Evolutionary conservation across 768 basidiomycete genomes (phyloP).

Genomic region (Tylopilus sp.): DNA sequence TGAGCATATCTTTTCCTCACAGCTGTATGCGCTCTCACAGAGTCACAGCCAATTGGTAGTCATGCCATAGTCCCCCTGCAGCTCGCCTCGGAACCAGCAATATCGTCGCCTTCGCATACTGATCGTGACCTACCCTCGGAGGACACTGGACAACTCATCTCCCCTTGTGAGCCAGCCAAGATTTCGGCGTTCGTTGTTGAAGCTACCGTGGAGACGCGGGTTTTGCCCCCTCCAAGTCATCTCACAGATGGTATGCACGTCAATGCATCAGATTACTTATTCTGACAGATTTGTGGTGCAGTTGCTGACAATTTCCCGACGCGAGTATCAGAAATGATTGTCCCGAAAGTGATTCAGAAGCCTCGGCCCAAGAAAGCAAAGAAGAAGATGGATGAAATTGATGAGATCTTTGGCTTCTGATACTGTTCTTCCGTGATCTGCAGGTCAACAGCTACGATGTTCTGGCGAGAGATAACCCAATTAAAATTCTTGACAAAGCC

Average conservation of each 20-base stretch:
- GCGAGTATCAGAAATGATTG: not conserved
- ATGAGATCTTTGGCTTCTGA: conserved; percentile 27
- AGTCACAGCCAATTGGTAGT: conserved; percentile 15
- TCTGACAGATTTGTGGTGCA: conserved; percentile 3
- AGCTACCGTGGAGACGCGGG: not conserved
- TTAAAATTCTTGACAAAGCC: too few species aligned
- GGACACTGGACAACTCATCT: conserved; percentile 16
- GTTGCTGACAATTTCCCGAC: not conserved
- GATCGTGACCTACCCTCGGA: conserved; percentile 7
- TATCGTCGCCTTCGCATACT: not conserved
- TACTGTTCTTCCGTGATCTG: conserved; percentile 30
- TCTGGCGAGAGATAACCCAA: too few species aligned
- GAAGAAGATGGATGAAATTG: conserved; percentile 26
- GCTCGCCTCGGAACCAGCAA: not conserved
- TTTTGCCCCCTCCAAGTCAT: not conserved
- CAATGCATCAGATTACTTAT: not conserved
- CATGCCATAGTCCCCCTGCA: not conserved
- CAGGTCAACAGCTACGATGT: too few species aligned
- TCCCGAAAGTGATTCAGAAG: conserved; percentile 5
- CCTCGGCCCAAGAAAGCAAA: conserved; percentile 13
- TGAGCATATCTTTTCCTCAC: conserved; percentile 17
- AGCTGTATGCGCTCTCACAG: conserved; percentile 2
- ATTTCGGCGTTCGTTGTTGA: not conserved
- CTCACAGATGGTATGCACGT: conserved; percentile 5
- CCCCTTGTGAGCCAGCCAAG: not conserved